These are phyloP conservation scores for Aspergillus sp. DNA, from an alignment of 2,329 filamentous ascomycete species.

Conservation along the genomic window DNA sequence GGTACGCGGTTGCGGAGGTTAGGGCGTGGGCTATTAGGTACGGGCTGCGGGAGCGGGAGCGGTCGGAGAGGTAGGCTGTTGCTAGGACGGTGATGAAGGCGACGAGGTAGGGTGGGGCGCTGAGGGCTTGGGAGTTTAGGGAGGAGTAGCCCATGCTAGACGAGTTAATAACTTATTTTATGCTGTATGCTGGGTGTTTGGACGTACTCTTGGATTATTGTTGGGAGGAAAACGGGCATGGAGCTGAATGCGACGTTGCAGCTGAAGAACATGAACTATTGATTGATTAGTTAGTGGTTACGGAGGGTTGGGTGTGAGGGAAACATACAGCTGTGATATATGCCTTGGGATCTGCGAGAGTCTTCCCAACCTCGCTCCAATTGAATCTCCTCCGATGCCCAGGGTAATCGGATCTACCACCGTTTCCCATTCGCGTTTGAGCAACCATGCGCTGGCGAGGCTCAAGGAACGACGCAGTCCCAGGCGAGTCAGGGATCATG, in stretches of 20 bases:
- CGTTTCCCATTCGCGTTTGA: slow-evolving; percentile 61
- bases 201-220: slow-evolving; percentile 64
- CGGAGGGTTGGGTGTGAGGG: too few species aligned
- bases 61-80: slow-evolving; percentile 73
- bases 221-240: slow-evolving; percentile 83
- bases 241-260: slow-evolving; percentile 86
- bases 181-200: not conserved
- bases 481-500: slow-evolving; percentile 73
- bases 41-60: slow-evolving; percentile 58
- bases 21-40: slow-evolving; percentile 70
- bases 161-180: not conserved
- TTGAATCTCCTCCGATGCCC: slow-evolving; percentile 44
- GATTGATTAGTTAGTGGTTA: not conserved
- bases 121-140: slow-evolving; percentile 70
- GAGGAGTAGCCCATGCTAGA: slow-evolving; percentile 67
- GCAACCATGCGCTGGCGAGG: slow-evolving; percentile 68
- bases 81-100: slow-evolving; percentile 71
- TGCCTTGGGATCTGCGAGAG: slow-evolving; percentile 64
- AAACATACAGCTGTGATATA: slow-evolving; percentile 66
- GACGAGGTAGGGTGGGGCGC: slow-evolving; percentile 76
- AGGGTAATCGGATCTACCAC: slow-evolving; percentile 8
- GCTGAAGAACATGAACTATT: slow-evolving; percentile 75
- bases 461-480: slow-evolving; percentile 63
- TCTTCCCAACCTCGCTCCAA: slow-evolving; percentile 57
- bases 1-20: slow-evolving; percentile 64